Evolutionary conservation across 2,329 filamentous ascomycete genomes (phyloP), one percentile per base, ranked within the genome.

Genomic region (Ceratocystis alfenasii): DNA sequence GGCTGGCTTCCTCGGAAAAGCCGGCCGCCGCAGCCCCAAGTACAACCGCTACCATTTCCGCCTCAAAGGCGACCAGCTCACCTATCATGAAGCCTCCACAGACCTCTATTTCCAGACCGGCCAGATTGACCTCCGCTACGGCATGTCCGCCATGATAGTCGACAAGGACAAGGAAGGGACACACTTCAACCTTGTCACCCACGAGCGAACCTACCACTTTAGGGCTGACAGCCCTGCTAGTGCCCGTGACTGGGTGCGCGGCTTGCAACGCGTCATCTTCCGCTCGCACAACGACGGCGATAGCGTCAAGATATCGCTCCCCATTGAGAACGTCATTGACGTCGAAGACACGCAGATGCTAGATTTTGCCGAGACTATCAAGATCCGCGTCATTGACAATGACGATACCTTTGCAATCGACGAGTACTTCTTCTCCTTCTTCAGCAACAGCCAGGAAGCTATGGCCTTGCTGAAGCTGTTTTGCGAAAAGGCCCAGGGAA

Each of bases 371-470:
- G 90, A 96, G 69, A 97, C 94, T 0, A 88, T 95, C 77, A 96
- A 95, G 75, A 86, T 99, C 68, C 85, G 90, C 46, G 90, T 96
- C 55, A 86, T 97, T 66, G 92, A 96, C 72, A 95, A 91, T 69
- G 90, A 94, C 69, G 93, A 96, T 75, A 95, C 90, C 0, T 97
- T 89, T 75, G 92, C 92, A 2, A 89, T 97, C 69, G 94, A 99
- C 71, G 94, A 99, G 85, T 96, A 97, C 74, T 97, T 95, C 74
- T 97, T 99, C 74, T 94, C 92, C 0, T 97, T 97, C 76, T 96
- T 96, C 74, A 88, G 84, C 70, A 87, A 87, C 69, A 91, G 91
- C 5, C 86, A 88, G 71, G 89, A 96, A 71, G 93, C 90, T 15
- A 84, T 95, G 69, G 84, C 87, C 62, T 82, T 94, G 1, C 79